phyloP scores from a whole-genome alignment of 805 yeast genomes.

The Saturnispora halmiae region DNA sequence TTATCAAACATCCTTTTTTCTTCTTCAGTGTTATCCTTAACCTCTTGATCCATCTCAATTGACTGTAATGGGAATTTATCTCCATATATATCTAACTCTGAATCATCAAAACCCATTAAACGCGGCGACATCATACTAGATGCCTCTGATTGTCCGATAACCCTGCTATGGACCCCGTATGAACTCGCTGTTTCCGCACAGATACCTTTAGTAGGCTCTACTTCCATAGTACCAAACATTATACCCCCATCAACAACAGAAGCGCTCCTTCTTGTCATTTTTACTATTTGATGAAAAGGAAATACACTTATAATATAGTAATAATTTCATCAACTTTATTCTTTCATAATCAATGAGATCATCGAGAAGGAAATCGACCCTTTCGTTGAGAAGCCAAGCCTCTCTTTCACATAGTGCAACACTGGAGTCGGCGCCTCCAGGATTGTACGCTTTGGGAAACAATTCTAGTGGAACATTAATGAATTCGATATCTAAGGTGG shows the following conservation, averaged over 20 bases:
- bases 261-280: conserved; percentile 2
- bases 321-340: not conserved
- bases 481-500: conserved; percentile 20
- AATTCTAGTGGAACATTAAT: conserved; percentile 19
- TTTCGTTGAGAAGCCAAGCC: not conserved
- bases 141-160: conserved; percentile 7
- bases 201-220: conserved; percentile 10
- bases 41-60: conserved; percentile 18
- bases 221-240: conserved; percentile 10
- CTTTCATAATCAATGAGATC: not conserved
- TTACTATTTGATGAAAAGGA: not conserved
- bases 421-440: not conserved
- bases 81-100: not conserved
- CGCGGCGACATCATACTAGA: conserved; percentile 6
- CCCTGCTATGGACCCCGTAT: not conserved
- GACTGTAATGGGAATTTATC: conserved; percentile 8
- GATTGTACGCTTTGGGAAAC: conserved; percentile 9
- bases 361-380: not conserved
- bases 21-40: conserved; percentile 23
- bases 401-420: not conserved
- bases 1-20: conserved; percentile 27
- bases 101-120: not conserved
- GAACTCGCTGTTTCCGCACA: conserved; percentile 11
- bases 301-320: not conserved
- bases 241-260: conserved; percentile 11